These are phyloP conservation scores for Trichosporon asahii DNA, from an alignment of 1,284 basidiomycete species.

Conservation along the genomic window DNA sequence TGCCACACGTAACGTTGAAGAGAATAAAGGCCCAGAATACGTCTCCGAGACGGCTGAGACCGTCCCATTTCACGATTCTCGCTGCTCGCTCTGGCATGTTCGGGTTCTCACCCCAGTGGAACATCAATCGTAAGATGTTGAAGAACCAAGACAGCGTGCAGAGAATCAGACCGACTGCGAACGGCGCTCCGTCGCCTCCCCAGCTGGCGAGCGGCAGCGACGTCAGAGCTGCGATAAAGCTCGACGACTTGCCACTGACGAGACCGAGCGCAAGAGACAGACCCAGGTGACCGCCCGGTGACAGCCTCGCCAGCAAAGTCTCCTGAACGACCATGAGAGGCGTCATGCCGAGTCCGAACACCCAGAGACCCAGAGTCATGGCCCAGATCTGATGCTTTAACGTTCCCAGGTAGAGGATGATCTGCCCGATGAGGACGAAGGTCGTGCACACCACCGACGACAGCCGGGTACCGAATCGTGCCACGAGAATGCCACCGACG, in stretches of 20 bases:
- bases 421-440: slow-evolving; percentile 62
- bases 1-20: slow-evolving; percentile 66
- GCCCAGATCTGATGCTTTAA: slow-evolving; percentile 19
- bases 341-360: slow-evolving; percentile 73
- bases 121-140: slow-evolving; percentile 66
- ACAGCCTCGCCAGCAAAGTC: slow-evolving; percentile 63
- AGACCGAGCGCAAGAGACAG: slow-evolving; percentile 73
- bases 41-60: slow-evolving; percentile 59
- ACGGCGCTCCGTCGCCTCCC: slow-evolving; percentile 67
- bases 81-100: background rate
- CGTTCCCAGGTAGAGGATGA: slow-evolving; percentile 33
- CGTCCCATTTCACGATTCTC: slow-evolving; percentile 28
- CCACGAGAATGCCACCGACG: slow-evolving; percentile 65
- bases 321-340: slow-evolving; percentile 61
- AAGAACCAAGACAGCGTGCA: slow-evolving; percentile 63
- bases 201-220: slow-evolving; percentile 51
- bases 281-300: slow-evolving; percentile 67
- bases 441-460: slow-evolving; percentile 68
- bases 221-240: slow-evolving; percentile 68
- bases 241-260: slow-evolving; percentile 69
- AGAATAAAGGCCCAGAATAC: slow-evolving; percentile 69
- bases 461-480: slow-evolving; percentile 54
- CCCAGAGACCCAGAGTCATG: slow-evolving; percentile 53
- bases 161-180: slow-evolving; percentile 64
- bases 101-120: slow-evolving; percentile 58